These are phyloP conservation scores for Apiospora arundinis DNA, from an alignment of 2,329 filamentous ascomycete species.

Conservation along the genomic window DNA sequence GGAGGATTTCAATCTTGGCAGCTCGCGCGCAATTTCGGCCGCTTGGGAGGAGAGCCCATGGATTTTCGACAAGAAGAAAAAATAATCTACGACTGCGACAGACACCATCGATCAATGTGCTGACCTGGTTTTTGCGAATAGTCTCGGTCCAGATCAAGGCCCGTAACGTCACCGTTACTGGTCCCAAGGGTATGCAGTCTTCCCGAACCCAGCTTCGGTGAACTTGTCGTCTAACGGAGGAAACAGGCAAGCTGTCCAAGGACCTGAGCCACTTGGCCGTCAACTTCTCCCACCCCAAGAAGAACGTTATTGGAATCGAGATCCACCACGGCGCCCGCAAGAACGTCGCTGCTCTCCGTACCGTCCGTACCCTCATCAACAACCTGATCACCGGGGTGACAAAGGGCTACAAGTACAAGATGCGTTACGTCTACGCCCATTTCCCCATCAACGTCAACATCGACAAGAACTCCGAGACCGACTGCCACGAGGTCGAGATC, in stretches of 20 bases:
- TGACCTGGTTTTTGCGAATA: constrained; percentile 53
- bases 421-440: constrained; percentile 99
- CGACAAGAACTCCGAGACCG: constrained; percentile 93
- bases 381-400: constrained; percentile 99
- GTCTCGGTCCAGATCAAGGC: constrained; percentile 99
- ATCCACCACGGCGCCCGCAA: constrained; percentile 98
- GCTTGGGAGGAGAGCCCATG: neutral
- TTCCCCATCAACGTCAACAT: constrained; percentile 99
- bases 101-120: constrained; percentile 31
- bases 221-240: constrained; percentile 39
- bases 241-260: constrained; percentile 89
- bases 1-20: constrained; percentile 13
- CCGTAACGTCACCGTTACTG: constrained; percentile 94
- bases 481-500: constrained; percentile 92
- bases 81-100: neutral
- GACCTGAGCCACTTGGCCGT: constrained; percentile 96
- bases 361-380: constrained; percentile 97
- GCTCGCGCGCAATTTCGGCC: neutral
- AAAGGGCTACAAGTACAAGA: constrained; percentile 99
- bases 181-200: constrained; percentile 77
- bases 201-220: constrained; percentile 22
- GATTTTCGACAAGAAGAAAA: constrained; percentile 9
- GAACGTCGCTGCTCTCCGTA: constrained; percentile 96
- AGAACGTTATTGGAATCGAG: constrained; percentile 91
- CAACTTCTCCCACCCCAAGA: constrained; percentile 88